Conservation (phyloP, 352 stramenopile species). For the Phytopythium montanum region DNA sequence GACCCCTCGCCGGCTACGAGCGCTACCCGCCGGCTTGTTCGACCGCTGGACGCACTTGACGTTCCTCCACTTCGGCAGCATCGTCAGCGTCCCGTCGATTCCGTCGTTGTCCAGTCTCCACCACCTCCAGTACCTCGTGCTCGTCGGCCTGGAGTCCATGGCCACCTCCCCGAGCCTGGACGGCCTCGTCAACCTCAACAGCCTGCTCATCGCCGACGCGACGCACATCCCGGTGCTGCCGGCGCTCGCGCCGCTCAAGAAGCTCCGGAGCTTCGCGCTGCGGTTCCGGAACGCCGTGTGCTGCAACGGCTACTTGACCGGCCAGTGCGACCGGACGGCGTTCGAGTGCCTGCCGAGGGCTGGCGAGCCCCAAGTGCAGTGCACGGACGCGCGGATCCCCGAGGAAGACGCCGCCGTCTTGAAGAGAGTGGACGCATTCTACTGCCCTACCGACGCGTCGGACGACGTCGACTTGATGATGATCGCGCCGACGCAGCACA, state of each 20-base stretch:
- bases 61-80: conserved; percentile 37
- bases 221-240: conserved; percentile 15
- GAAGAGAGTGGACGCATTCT: conserved; percentile 7
- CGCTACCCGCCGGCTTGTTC: conserved; percentile 26
- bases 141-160: conserved; percentile 18
- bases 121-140: conserved; percentile 31
- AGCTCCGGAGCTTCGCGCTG: conserved; percentile 17
- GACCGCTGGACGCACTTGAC: conserved; percentile 28
- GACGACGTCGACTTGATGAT: conserved; percentile 14
- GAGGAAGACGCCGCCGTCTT: conserved; percentile 10
- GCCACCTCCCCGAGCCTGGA: conserved; percentile 24
- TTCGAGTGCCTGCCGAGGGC: conserved; percentile 20
- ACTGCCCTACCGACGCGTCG: conserved; percentile 16
- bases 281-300: conserved; percentile 22
- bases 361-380: conserved; percentile 19
- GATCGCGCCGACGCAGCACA: conserved; percentile 16
- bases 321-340: conserved; percentile 14
- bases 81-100: conserved; percentile 24
- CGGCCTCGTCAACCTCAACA: conserved; percentile 13
- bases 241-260: conserved; percentile 14
- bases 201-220: conserved; percentile 23
- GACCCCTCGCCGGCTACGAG: conserved; percentile 20
- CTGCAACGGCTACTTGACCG: conserved; percentile 32
- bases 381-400: conserved; percentile 15
- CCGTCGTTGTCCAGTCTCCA: conserved; percentile 27